Percentiles rank a stretch among this genome's conserved stretches.
Conservation (phyloP, 2,329 filamentous ascomycete species). For the Fusarium poae region DNA sequence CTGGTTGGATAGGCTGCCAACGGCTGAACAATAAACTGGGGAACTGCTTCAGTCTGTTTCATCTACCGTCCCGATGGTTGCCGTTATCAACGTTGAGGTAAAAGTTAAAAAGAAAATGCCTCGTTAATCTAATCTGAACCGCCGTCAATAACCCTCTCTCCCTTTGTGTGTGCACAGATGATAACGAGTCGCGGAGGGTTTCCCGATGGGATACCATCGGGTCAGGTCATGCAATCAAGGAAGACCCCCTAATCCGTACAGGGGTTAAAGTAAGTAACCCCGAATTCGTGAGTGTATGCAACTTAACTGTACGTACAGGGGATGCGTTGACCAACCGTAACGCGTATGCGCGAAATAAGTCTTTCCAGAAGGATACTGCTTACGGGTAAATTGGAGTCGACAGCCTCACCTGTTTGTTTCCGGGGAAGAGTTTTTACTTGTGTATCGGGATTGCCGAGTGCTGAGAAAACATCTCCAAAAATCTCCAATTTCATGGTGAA, state of each 20-base stretch:
- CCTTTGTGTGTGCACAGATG: not conserved
- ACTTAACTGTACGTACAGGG: not conserved
- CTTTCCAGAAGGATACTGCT: conserved; percentile 23
- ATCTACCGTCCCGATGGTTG: conserved; percentile 7
- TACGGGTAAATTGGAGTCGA: conserved; percentile 5
- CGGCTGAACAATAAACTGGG: not conserved
- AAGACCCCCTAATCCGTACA: not conserved
- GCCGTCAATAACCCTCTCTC: conserved; percentile 6
- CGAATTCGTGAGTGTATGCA: conserved; percentile 2
- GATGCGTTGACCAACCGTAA: not conserved
- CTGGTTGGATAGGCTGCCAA: not conserved
- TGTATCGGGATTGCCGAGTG: conserved; percentile 4
- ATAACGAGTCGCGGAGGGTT: conserved; percentile 13
- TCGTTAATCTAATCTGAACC: conserved; percentile 1
- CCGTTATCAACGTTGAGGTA: conserved; percentile 13
- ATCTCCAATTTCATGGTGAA: not conserved
- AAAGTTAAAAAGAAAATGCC: conserved; percentile 1
- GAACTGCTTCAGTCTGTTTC: not conserved
- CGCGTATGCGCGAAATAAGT: conserved; percentile 10
- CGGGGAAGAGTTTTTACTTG: conserved; percentile 10
- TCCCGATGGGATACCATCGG: conserved; percentile 15
- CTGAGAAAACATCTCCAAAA: not conserved
- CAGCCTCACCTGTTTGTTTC: not conserved
- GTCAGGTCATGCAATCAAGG: not conserved
- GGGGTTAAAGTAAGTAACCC: not conserved